Evolutionary conservation across 768 basidiomycete species (phyloP).

Genomic region (Mycena polygramma): DNA sequence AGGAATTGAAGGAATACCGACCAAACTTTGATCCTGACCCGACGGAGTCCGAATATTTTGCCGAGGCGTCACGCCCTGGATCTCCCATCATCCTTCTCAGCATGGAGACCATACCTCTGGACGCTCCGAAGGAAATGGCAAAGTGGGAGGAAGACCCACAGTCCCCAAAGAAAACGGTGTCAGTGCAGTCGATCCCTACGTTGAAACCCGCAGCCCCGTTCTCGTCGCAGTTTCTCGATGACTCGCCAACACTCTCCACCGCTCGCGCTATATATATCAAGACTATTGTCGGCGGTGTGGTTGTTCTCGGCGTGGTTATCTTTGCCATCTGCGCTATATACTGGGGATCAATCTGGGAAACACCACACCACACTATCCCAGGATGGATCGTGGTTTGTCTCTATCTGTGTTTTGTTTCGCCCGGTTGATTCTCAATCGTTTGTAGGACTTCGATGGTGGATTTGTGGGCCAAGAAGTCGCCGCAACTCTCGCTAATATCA

Average conservation of each 20-base stretch:
- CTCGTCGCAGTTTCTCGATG: constrained; percentile 46
- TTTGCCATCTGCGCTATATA: constrained; percentile 68
- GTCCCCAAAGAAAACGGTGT: too few species aligned
- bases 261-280: constrained; percentile 61
- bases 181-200: background rate
- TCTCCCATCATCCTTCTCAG: too few species aligned
- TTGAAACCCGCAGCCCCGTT: constrained; percentile 40
- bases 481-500: constrained; percentile 49
- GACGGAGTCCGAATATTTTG: too few species aligned
- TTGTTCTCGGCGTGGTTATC: constrained; percentile 58
- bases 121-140: too few species aligned
- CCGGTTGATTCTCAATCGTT: too few species aligned
- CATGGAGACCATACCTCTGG: too few species aligned
- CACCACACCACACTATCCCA: constrained; percentile 56
- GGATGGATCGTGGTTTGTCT: constrained; percentile 70
- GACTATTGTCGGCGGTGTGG: constrained; percentile 51
- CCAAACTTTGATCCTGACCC: too few species aligned
- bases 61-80: too few species aligned
- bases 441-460: constrained; percentile 73
- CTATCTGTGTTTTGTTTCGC: background rate
- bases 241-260: constrained; percentile 35
- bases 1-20: too few species aligned
- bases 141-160: too few species aligned
- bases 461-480: constrained; percentile 62
- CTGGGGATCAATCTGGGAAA: constrained; percentile 69